Evolutionary conservation across 1,139 yeast genomes (phyloP), one percentile per base, ranked within the genome.

Genomic region (Scheffersomyces cryptocercus): DNA sequence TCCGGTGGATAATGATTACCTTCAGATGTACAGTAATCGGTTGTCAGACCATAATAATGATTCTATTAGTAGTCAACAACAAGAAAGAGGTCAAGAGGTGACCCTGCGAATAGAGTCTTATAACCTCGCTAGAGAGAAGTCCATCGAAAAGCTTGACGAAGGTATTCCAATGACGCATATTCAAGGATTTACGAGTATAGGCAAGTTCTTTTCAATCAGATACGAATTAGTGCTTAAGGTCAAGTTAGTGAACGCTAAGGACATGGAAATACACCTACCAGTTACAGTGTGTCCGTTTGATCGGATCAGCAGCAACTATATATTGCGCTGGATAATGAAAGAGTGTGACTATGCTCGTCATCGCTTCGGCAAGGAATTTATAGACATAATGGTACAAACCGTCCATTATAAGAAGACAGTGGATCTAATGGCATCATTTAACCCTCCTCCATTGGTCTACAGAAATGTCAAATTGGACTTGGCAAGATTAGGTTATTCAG

Each of bases 281-380:
- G 62, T 83, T 3, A 77, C 77, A 0, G 70, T 83, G 0, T 67
- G 84, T 39, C 83, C 85, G 1, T 77, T 64, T 61, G 81, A 82
- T 59, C 65, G 73, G 42, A 54, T 44, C 15, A 72, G 68, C 56
- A 75, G 78, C 43, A 73, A 62, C 43, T 72, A 70, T 53, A 59
- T 75, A 38, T 65, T 71, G 51, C 71, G 61, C 56, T 81, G 79
- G 77, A 79, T 83, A n/a, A 57, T 72, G 50, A 67, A 69, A 39
- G 85, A 82, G 56, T 76, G 80, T 48, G 78, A 74, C 35, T 48
- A 64, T 28, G 79, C 84, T 2, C 56, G 62, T 24, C 52, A 53
- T 4, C 52, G 46, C 26, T 74, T 71, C 51, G 79, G 79, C 14
- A 60, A 59, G 15, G 67, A 64, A 8, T 41, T 61, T 26, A 55